Evolutionary conservation across 129 eudicot species (phyloP).

Genomic region (Flaveria trinervia): DNA sequence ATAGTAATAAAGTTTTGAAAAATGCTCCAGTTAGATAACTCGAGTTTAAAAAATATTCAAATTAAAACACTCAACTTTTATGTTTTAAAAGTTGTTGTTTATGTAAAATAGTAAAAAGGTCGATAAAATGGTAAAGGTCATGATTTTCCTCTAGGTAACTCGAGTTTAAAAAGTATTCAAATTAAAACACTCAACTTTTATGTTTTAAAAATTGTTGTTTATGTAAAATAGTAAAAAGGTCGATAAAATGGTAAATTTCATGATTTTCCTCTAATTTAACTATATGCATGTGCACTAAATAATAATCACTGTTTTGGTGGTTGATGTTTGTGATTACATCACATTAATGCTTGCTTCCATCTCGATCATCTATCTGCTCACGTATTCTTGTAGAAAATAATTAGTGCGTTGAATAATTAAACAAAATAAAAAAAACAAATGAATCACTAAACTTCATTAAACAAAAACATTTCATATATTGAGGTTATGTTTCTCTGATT

Average conservation of each 20-base stretch:
- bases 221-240: neutral
- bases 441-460: neutral
- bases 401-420: neutral
- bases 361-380: neutral
- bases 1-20: no score
- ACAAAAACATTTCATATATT: neutral
- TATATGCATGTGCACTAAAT: neutral
- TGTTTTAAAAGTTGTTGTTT: no score
- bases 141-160: no score
- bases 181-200: no score
- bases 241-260: neutral
- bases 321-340: neutral
- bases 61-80: no score
- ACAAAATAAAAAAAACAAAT: no score
- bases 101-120: neutral
- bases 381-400: neutral
- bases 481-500: neutral
- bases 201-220: no score
- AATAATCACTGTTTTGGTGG: constrained; percentile 14
- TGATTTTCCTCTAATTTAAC: neutral
- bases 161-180: no score
- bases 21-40: no score
- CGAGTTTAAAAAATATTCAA: no score
- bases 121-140: no score
- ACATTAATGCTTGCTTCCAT: constrained; percentile 5